phyloP scores from a whole-genome alignment of 768 basidiomycete genomes.

The Naematelia aurantialba region DNA sequence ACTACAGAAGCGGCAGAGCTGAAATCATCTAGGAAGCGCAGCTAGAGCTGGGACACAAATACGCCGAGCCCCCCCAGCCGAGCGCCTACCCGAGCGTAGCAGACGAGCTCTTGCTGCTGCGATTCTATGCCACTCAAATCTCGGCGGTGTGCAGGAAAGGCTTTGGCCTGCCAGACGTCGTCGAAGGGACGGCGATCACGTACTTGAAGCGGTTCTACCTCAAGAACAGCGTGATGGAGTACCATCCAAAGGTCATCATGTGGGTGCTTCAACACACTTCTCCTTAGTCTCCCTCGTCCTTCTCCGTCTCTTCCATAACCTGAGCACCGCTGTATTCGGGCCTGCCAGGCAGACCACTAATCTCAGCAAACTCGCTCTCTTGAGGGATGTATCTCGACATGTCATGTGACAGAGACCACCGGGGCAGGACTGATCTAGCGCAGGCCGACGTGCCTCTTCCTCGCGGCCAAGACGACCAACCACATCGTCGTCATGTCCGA shows the following conservation, averaged over 20 bases:
- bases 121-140: slow-evolving; percentile 83
- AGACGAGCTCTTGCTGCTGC: slow-evolving; percentile 84
- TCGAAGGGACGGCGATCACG: slow-evolving; percentile 84
- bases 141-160: slow-evolving; percentile 69
- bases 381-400: neutral
- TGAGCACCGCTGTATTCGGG: neutral
- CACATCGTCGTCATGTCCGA: slow-evolving; percentile 80
- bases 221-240: slow-evolving; percentile 98
- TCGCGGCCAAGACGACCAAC: slow-evolving; percentile 97
- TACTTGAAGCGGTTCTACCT: slow-evolving; percentile 97
- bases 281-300: neutral
- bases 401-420: neutral
- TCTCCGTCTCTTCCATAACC: neutral
- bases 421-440: neutral
- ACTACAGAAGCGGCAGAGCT: too few species aligned
- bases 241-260: slow-evolving; percentile 99
- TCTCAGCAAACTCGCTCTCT: neutral
- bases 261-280: slow-evolving; percentile 51
- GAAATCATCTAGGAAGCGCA: slow-evolving; percentile 20
- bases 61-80: slow-evolving; percentile 56
- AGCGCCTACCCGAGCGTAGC: slow-evolving; percentile 69
- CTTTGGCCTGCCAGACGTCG: slow-evolving; percentile 85
- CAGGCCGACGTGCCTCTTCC: slow-evolving; percentile 91
- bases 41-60: slow-evolving; percentile 36
- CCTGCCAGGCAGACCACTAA: too few species aligned